Evolutionary conservation across 2,329 filamentous ascomycete species (phyloP), one percentile per base, ranked within the genome.

Genomic region (Parafenestella ontariensis): DNA sequence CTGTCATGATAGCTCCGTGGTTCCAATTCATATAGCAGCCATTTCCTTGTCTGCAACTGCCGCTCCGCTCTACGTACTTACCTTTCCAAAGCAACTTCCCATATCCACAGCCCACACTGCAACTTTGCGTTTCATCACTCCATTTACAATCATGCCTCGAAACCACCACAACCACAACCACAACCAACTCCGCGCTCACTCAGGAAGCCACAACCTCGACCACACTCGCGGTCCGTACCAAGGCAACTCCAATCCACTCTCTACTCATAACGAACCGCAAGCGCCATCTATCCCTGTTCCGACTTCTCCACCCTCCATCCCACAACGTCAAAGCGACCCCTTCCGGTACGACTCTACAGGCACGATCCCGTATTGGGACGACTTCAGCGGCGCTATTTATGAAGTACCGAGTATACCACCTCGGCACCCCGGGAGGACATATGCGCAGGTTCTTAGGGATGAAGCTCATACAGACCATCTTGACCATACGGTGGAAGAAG

Each of bases 381-480:
- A 37, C 34, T 18, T 13, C 3, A 53, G 29, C 11, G 54, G 41
- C 7, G 24, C 18, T 5, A 56, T 49, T 13, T 37, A 56, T 17
- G 34, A 49, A 1, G 36, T 44, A 1, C 37, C 46, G 7, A 46
- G 31, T 8, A 18, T 36, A 2, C 31, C 10, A n/a, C 24, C 49
- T 1, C 33, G 7, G 1, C 17, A 40, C 3, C 3, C 26, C 11
- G 31, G 13, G 20, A 5, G 0, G 8, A 7, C n/a, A 3, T 10
- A 29, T 23, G 23, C 13, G 28, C 20, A 28, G 45, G 39, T 2
- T 29, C 18, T 9, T 45, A 33, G 23, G 29, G 29, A 15, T 15
- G 29, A 31, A 10, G 29, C 9, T 31, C 29, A 31, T n/a, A n/a
- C n/a, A 11, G 29, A 3, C 29, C 3, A 31, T 3, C 13, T 15